Conservation (phyloP, 139 green algal genomes). For the Micractinium sp. region DNA sequence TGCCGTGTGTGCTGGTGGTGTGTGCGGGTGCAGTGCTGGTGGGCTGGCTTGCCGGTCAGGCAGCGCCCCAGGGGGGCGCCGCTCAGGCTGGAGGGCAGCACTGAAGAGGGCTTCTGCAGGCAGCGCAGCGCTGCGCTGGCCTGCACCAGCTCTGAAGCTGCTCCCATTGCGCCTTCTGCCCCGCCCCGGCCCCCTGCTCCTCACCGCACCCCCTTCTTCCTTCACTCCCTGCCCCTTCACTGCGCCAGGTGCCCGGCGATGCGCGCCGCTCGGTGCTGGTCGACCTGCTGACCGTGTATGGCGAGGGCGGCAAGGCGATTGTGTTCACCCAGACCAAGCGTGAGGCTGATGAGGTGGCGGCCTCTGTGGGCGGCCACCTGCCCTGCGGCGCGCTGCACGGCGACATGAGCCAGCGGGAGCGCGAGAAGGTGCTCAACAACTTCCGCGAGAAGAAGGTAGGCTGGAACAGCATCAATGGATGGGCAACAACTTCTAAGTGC, state of each 20-base stretch:
- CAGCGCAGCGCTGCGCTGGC: background rate
- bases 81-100: no score
- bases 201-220: background rate
- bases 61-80: background rate
- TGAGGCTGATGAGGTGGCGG: constrained; percentile 85
- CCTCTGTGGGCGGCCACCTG: constrained; percentile 44
- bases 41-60: background rate
- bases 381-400: constrained; percentile 74
- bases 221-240: constrained; percentile 45
- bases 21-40: background rate
- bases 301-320: constrained; percentile 77
- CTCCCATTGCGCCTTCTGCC: background rate
- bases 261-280: constrained; percentile 70
- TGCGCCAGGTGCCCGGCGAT: constrained; percentile 51
- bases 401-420: constrained; percentile 63
- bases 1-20: no score
- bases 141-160: background rate
- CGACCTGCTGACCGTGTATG: constrained; percentile 90
- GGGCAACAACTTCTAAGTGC: no score
- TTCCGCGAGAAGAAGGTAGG: constrained; percentile 73
- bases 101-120: background rate
- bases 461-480: no score
- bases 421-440: constrained; percentile 78
- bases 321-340: constrained; percentile 91
- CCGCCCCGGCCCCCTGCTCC: background rate